Evolutionary conservation across 257 asterid species (phyloP).

Genomic region (Plantago major): DNA sequence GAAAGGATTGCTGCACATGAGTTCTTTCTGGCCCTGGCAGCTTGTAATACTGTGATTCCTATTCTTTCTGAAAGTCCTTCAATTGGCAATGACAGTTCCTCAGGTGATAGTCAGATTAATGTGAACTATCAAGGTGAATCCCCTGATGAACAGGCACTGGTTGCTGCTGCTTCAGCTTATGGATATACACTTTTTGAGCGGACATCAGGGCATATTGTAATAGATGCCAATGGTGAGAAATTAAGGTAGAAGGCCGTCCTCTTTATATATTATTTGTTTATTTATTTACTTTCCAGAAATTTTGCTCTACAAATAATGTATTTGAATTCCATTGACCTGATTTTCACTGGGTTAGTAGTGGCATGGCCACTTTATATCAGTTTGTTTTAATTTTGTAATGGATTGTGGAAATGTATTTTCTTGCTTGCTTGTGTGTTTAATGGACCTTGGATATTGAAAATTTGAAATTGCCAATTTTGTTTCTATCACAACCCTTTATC

Average conservation of each 20-base stretch:
- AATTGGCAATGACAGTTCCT: conserved; percentile 32
- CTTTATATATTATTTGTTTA: conserved; percentile 9
- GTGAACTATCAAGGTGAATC: conserved; percentile 96
- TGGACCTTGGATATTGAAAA: not conserved
- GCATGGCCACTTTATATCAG: no score
- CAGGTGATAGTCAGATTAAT: conserved; percentile 30
- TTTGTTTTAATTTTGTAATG: no score
- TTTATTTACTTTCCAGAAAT: not conserved
- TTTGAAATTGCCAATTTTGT: not conserved
- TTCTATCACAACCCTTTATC: not conserved
- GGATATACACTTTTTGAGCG: conserved; percentile 92
- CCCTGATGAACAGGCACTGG: conserved; percentile 97
- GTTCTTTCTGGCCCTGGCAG: conserved; percentile 85
- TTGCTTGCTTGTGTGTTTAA: conserved; percentile 12
- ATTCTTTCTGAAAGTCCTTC: conserved; percentile 48
- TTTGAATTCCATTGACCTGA: conserved; percentile 12
- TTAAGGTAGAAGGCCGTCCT: conserved; percentile 66
- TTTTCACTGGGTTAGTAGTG: not conserved
- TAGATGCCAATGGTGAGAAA: conserved; percentile 92
- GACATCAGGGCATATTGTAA: conserved; percentile 87
- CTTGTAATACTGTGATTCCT: conserved; percentile 96
- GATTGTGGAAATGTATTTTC: not conserved
- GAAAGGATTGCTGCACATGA: conserved; percentile 81
- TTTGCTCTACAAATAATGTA: conserved; percentile 13
- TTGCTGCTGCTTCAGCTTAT: conserved; percentile 91